These are phyloP conservation scores for Neobulgaria alba DNA, from an alignment of 2,329 filamentous ascomycete genomes.

Conservation along the genomic window DNA sequence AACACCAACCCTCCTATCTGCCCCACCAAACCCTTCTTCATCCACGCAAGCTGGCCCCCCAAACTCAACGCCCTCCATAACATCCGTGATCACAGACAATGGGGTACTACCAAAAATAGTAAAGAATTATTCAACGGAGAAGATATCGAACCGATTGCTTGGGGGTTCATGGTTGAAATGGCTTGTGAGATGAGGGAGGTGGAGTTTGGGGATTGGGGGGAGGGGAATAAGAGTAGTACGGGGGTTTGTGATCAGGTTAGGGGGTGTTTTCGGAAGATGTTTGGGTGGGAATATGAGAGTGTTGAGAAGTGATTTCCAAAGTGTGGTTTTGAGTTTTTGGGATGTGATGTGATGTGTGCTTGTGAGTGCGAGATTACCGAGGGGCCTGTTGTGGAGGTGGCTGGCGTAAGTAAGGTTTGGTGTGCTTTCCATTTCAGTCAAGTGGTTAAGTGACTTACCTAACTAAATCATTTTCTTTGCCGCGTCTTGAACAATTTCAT, in stretches of 20 bases:
- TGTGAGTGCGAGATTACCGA: too few species aligned
- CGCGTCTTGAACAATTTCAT: too few species aligned
- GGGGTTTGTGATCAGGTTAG: constrained; percentile 12
- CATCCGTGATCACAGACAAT: constrained; percentile 7
- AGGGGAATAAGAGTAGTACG: constrained; percentile 7
- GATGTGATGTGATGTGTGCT: too few species aligned
- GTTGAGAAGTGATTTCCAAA: background rate
- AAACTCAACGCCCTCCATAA: constrained; percentile 16
- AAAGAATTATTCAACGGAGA: constrained; percentile 5
- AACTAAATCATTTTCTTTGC: too few species aligned
- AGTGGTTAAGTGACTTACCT: too few species aligned
- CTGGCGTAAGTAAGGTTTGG: too few species aligned
- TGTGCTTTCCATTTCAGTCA: too few species aligned
- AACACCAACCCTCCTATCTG: background rate
- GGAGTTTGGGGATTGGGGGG: constrained; percentile 13
- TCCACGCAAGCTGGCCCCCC: constrained; percentile 16
- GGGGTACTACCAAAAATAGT: constrained; percentile 8
- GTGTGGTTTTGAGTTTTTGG: background rate
- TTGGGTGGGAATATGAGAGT: constrained; percentile 8
- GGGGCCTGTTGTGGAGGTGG: too few species aligned
- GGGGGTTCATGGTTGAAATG: constrained; percentile 18
- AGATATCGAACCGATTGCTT: constrained; percentile 15
- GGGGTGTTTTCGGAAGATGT: constrained; percentile 10
- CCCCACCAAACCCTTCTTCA: constrained; percentile 11
- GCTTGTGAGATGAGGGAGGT: constrained; percentile 12